A percentile compares a stretch with the other conserved stretches of the same genome.
phyloP scores from a whole-genome alignment of 129 eudicot species.

The Chrysanthemum seticuspe region DNA sequence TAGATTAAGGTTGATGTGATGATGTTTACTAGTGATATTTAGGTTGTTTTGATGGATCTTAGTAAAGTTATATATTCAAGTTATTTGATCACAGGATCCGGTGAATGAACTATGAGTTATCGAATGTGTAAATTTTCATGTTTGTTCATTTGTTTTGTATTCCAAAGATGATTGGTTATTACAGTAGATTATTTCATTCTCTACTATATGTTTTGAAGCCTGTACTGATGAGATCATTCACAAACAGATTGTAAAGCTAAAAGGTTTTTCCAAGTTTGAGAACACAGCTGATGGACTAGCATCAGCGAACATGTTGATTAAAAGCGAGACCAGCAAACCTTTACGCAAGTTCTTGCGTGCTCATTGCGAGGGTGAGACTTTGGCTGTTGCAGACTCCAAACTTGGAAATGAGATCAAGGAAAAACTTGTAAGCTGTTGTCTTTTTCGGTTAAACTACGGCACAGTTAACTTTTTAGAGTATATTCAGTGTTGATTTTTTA shows the following conservation, averaged over 20 bases:
- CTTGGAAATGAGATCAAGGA: no score
- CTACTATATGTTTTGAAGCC: neutral
- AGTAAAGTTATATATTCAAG: no score
- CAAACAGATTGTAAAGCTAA: constrained; percentile 79
- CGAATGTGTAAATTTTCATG: no score
- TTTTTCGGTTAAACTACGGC: no score
- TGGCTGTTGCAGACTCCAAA: no score
- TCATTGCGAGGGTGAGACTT: no score
- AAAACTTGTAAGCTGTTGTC: no score
- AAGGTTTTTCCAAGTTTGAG: constrained; percentile 91
- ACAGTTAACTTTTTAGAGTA: neutral
- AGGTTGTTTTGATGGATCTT: no score
- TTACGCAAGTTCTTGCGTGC: constrained; percentile 88
- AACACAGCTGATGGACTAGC: constrained; percentile 84
- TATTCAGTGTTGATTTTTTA: neutral
- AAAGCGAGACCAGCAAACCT: constrained; percentile 88
- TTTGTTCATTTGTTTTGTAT: no score
- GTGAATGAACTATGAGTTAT: neutral
- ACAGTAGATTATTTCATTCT: neutral
- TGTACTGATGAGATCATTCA: constrained; percentile 21
- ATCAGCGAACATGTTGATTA: constrained; percentile 60
- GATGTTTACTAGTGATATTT: no score
- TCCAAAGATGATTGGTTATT: no score
- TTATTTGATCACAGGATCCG: neutral
- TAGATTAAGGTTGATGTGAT: no score